Evolutionary conservation across 2,329 filamentous ascomycete genomes (phyloP), one percentile per base, ranked within the genome.

Genomic region (Ceratocystis albifundus): DNA sequence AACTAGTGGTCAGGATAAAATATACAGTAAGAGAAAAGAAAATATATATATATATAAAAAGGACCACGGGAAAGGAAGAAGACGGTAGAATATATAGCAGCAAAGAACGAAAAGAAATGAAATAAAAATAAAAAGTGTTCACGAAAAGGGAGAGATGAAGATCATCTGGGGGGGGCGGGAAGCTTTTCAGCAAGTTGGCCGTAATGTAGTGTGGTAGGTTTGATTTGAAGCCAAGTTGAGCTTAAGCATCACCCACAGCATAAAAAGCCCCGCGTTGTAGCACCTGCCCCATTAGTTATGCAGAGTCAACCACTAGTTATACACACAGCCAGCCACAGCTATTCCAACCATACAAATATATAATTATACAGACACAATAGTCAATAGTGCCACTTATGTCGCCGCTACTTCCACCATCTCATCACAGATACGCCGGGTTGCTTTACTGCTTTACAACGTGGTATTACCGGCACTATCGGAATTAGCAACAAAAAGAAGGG

Each of bases 51-150:
- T 17, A 48, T 22, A 25, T 4, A 50, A 22, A 10, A 10, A 50
- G 17, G 48, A 32, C 53, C 12, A 17, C 8, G 5, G 10, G 46
- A 57, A 15, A 41, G 17, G 36, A 22, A 20, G 55, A 30, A 62
- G 25, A 67, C 45, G 17, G 44, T 48, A 50, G 44, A 61, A 65
- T 17, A 48, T n/a, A 62, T 53, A 25, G 44, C 64, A 36, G 22
- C 45, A 20, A 57, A 64, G 36, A 64, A 32, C 36, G 65, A 62
- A 61, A 65, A 46, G 67, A 61, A 65, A 57, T 66, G 61, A 65
- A 61, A 64, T 53, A 61, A 28, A 30, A 44, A 65, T 50, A 67
- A 46, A 64, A 20, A 59, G 41, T 44, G 45, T 50, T n/a, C 62
- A 25, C 44, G 30, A 50, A 63, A 63, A 63, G 44, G 61, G 61